Conservation (phyloP, 768 basidiomycete species). For the Lactifluus subvellereus region DNA sequence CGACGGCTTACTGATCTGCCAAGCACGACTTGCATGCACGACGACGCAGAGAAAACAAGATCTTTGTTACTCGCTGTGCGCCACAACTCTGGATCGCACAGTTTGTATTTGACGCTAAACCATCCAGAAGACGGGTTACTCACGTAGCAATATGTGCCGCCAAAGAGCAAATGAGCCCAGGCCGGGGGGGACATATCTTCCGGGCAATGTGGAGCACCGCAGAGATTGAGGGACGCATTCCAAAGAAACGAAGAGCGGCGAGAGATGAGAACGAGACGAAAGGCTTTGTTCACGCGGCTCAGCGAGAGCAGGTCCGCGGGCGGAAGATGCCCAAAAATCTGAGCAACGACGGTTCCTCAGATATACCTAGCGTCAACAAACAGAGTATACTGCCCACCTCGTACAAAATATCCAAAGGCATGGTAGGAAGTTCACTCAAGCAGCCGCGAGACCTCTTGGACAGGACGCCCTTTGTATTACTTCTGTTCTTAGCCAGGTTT, state of each 20-base stretch:
- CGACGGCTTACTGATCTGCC: not conserved
- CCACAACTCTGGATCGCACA: conserved; percentile 8
- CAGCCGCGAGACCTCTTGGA: conserved; percentile 3
- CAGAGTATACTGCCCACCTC: conserved; percentile 25
- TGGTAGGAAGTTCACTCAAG: conserved; percentile 18
- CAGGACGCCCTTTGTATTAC: not conserved
- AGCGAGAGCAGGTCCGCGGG: conserved; percentile 33
- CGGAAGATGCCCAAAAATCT: conserved; percentile 30
- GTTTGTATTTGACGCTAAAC: not conserved
- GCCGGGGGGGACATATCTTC: conserved; percentile 14
- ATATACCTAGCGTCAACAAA: not conserved
- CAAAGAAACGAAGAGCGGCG: conserved; percentile 27
- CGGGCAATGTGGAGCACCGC: conserved; percentile 9
- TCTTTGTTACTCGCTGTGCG: conserved; percentile 13
- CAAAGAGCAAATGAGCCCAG: conserved; percentile 18
- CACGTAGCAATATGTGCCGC: conserved; percentile 19
- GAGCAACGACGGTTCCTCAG: not conserved
- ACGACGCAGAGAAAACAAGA: conserved; percentile 17
- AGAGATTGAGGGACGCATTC: conserved; percentile 17
- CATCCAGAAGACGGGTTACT: not conserved
- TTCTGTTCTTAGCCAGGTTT: no score
- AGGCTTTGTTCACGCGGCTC: conserved; percentile 28
- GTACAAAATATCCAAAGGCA: conserved; percentile 31
- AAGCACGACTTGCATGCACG: conserved; percentile 20
- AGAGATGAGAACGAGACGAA: conserved; percentile 29